Conservation (phyloP, 2,329 filamentous ascomycete genomes). For the Phaeosphaeriaceae sp. region DNA sequence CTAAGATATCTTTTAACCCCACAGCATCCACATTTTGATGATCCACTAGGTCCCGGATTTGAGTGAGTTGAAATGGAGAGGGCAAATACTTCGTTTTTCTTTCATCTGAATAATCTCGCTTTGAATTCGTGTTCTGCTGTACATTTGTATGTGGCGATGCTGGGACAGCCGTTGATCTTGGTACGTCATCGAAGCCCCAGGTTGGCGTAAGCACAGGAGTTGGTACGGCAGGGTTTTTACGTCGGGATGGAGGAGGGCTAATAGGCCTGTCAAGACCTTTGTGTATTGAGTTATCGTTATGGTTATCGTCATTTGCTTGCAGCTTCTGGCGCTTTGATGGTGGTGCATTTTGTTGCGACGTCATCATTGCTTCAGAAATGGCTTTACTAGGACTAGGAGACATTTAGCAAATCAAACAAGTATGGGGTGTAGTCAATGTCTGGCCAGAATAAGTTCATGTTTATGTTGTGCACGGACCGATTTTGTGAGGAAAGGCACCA, state of each 20-base stretch:
- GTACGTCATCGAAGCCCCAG: slow-evolving; percentile 25
- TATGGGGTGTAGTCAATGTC: not conserved
- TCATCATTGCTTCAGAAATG: slow-evolving; percentile 6
- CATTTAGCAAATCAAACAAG: not conserved
- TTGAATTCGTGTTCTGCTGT: not conserved
- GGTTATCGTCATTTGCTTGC: slow-evolving; percentile 1
- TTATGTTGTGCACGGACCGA: not conserved
- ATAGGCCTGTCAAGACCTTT: slow-evolving; percentile 31
- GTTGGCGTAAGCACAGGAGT: slow-evolving; percentile 5
- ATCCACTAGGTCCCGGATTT: slow-evolving; percentile 67
- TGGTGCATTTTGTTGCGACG: slow-evolving; percentile 11
- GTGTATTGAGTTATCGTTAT: not conserved
- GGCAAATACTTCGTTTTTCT: slow-evolving; percentile 37
- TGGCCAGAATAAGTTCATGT: not conserved
- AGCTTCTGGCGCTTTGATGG: slow-evolving; percentile 39
- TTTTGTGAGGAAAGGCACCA: slow-evolving; percentile 2
- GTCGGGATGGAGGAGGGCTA: slow-evolving; percentile 34
- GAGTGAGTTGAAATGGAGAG: slow-evolving; percentile 76
- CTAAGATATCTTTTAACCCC: slow-evolving; percentile 70
- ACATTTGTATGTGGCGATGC: not conserved
- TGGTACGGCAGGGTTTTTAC: slow-evolving; percentile 8
- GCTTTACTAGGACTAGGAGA: not conserved
- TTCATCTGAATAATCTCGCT: not conserved
- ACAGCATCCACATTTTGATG: slow-evolving; percentile 70
- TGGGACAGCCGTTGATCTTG: slow-evolving; percentile 9